Percentiles rank a stretch among this genome's conserved stretches.
These are phyloP conservation scores for Lignosus rhinocerotis DNA, from an alignment of 1,284 basidiomycete genomes.

Conservation along the genomic window DNA sequence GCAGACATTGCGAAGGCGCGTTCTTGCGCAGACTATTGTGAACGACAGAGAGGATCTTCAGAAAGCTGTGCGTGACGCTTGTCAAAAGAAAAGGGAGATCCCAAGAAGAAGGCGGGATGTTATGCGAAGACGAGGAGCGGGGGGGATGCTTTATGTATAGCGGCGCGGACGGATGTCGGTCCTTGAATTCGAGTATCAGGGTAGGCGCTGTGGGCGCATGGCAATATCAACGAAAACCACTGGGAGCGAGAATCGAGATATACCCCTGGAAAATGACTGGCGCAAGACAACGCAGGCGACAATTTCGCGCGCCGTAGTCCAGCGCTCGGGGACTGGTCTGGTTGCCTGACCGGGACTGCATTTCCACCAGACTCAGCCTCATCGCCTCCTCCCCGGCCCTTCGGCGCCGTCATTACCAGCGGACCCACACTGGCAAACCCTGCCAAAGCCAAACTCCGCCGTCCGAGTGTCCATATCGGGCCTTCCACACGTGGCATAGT, in stretches of 20 bases:
- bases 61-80: slow-evolving; percentile 1
- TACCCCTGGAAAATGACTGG: slow-evolving; percentile 5
- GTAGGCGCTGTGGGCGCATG: slow-evolving; percentile 10
- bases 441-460: slow-evolving; percentile 1
- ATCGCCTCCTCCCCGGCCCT: background rate
- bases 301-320: background rate
- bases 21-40: background rate
- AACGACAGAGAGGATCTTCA: background rate
- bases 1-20: slow-evolving; percentile 11
- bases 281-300: slow-evolving; percentile 3
- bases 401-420: background rate
- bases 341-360: slow-evolving; percentile 1
- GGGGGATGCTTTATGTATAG: slow-evolving; percentile 18
- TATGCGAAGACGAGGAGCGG: slow-evolving; percentile 6
- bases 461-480: background rate
- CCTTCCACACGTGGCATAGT: background rate
- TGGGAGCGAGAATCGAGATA: slow-evolving; percentile 11
- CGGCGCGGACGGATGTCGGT: slow-evolving; percentile 13
- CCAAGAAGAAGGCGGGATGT: slow-evolving; percentile 6
- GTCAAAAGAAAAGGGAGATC: slow-evolving; percentile 4
- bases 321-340: slow-evolving; percentile 7
- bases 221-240: background rate
- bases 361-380: background rate
- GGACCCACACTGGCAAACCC: slow-evolving; percentile 10
- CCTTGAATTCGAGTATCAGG: slow-evolving; percentile 3